Percentiles rank a stretch among this genome's conserved stretches.
These are phyloP conservation scores for Dryadomyces sulphureus DNA, from an alignment of 2,329 filamentous ascomycete species.

Conservation along the genomic window DNA sequence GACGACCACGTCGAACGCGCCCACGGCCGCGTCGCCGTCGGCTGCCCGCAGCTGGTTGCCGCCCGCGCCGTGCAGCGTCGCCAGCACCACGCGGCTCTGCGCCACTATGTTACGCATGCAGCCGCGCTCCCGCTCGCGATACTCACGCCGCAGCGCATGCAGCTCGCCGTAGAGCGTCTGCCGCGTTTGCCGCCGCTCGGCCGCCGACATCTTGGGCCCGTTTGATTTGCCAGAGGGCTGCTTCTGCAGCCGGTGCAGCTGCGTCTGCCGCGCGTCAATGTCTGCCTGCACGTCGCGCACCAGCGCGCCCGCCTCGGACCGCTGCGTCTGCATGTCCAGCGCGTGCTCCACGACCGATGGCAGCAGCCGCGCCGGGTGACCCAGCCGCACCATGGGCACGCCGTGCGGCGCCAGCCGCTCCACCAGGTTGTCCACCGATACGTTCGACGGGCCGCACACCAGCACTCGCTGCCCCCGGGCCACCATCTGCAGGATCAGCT, in stretches of 20 bases:
- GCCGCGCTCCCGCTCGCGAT: slow-evolving; percentile 64
- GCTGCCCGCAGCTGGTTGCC: slow-evolving; percentile 55
- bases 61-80: slow-evolving; percentile 84
- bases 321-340: slow-evolving; percentile 78
- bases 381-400: slow-evolving; percentile 74
- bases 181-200: slow-evolving; percentile 37
- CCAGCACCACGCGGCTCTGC: slow-evolving; percentile 74
- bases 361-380: slow-evolving; percentile 80
- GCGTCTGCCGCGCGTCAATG: slow-evolving; percentile 49
- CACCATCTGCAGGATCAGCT: slow-evolving; percentile 83
- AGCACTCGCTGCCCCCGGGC: slow-evolving; percentile 59
- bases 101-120: slow-evolving; percentile 65
- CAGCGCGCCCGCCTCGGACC: slow-evolving; percentile 76
- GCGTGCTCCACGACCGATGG: slow-evolving; percentile 82
- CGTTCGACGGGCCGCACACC: slow-evolving; percentile 94
- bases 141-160: slow-evolving; percentile 76
- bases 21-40: slow-evolving; percentile 22
- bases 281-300: slow-evolving; percentile 82
- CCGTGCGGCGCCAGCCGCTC: slow-evolving; percentile 77
- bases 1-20: slow-evolving; percentile 83
- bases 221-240: background rate
- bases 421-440: slow-evolving; percentile 96
- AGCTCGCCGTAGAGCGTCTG: slow-evolving; percentile 73
- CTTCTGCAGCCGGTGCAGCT: slow-evolving; percentile 31
- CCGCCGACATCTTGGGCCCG: background rate